Base-by-base conservation (phyloP, 306 rosid genomes). In the Urtica urens region DNA sequence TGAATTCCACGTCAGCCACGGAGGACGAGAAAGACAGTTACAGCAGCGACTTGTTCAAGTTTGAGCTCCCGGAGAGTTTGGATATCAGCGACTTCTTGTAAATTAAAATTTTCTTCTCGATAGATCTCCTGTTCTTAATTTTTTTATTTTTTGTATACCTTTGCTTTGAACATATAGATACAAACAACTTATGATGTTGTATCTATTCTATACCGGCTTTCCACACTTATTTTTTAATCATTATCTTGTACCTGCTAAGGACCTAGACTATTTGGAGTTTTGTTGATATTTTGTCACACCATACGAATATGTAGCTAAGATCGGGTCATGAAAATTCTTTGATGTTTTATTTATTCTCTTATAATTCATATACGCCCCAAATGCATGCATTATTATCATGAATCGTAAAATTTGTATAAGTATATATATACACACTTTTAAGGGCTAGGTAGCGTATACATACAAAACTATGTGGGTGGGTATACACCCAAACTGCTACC, bases 11-110 rank as follows among this genome's bases (percentile, higher is more conserved):
- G 3, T 57, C 92, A 0, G 28, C 75, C 79, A 26, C 71, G 0
- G 95, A 90, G 72, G 95, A 84, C 47, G 95, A 84, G 44, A 77
- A 69, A 28, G 97, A 90, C 35, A 84, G 81, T 43, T 73, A 60
- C 58, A 72, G 92, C 72, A 79, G 87, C 57, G 71, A 69, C 51
- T 21, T 82, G 35, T 82, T 82, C 61, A 75, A 85, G 68, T 82
- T 92, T 8, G 96, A 79, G 59, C 74, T 85, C 62, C 96, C 99
- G 2, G 94, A 79, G 63, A 69, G 78, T 73, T 57, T 85, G 53
- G 93, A 82, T 33, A 73, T 92, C 28, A 69, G 29, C 38, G 99
- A 75, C 33, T 75, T 75, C 58, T 51, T 92, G 93, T 92, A 73
- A 75, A 73, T 69, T 55, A 49, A 7, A 5, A 4, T 39, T 34